Conservation (phyloP, 1,139 yeast genomes). For the Yamadazyma mexicana region DNA sequence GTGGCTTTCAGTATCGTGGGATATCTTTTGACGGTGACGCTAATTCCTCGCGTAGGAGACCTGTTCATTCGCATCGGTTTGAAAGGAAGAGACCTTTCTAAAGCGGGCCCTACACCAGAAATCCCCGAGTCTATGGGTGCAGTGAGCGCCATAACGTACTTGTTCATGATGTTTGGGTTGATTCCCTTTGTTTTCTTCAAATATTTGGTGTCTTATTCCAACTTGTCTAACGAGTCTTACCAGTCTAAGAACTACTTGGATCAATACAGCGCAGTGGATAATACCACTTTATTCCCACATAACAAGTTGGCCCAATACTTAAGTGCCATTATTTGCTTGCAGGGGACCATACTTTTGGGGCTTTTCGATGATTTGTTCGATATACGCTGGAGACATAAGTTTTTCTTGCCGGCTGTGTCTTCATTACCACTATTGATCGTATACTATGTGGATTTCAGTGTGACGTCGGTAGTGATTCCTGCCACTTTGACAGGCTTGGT, state of each 20-base stretch:
- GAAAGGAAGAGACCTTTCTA: constrained; percentile 80
- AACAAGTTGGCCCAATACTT: constrained; percentile 82
- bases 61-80: constrained; percentile 77
- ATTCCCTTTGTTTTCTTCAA: constrained; percentile 89
- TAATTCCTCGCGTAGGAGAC: constrained; percentile 68
- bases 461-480: constrained; percentile 88
- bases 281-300: constrained; percentile 63
- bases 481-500: constrained; percentile 49
- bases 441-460: constrained; percentile 91
- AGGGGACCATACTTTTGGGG: constrained; percentile 83
- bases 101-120: constrained; percentile 50
- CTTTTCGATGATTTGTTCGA: constrained; percentile 94
- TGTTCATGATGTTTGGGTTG: constrained; percentile 77
- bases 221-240: constrained; percentile 35
- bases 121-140: constrained; percentile 93
- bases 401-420: constrained; percentile 92
- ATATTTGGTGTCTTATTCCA: constrained; percentile 58
- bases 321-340: constrained; percentile 79
- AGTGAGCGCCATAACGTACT: constrained; percentile 76
- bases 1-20: constrained; percentile 70
- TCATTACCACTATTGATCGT: constrained; percentile 88
- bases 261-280: constrained; percentile 36
- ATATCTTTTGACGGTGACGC: constrained; percentile 51
- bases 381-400: constrained; percentile 95
- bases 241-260: constrained; percentile 33